Percentiles rank a stretch among this genome's conserved stretches.
These are phyloP conservation scores for Bassia scoparia DNA, from an alignment of 148 eudicot genomes.

Conservation along the genomic window DNA sequence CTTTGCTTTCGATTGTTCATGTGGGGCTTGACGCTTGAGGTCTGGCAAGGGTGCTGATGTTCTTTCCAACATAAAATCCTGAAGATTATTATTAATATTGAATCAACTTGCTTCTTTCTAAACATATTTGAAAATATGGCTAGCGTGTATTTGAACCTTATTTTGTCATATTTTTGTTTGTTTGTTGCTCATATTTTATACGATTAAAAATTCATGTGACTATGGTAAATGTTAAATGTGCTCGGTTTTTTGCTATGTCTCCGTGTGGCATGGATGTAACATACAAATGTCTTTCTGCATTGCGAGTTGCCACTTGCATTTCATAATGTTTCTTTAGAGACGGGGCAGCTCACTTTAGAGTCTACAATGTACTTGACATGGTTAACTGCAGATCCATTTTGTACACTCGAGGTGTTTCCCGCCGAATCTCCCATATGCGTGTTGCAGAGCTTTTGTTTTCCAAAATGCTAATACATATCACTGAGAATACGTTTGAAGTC, in stretches of 20 bases:
- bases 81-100: background rate
- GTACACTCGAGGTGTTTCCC: conserved; percentile 53
- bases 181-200: background rate
- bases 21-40: too few species aligned
- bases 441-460: conserved; percentile 39
- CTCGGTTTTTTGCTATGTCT: background rate
- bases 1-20: too few species aligned
- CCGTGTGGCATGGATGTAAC: background rate
- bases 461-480: conserved; percentile 29
- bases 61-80: background rate
- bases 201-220: background rate
- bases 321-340: background rate
- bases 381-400: conserved; percentile 58
- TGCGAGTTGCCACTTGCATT: background rate
- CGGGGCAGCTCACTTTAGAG: too few species aligned
- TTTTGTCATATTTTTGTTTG: background rate
- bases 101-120: background rate
- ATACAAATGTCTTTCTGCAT: background rate
- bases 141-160: background rate
- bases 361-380: conserved; percentile 9
- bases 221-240: background rate
- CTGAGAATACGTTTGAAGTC: conserved; percentile 38
- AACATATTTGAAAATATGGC: too few species aligned
- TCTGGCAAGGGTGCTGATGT: too few species aligned
- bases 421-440: conserved; percentile 44